phyloP scores from a whole-genome alignment of 129 eudicot genomes.

The Saussurea involucrata region DNA sequence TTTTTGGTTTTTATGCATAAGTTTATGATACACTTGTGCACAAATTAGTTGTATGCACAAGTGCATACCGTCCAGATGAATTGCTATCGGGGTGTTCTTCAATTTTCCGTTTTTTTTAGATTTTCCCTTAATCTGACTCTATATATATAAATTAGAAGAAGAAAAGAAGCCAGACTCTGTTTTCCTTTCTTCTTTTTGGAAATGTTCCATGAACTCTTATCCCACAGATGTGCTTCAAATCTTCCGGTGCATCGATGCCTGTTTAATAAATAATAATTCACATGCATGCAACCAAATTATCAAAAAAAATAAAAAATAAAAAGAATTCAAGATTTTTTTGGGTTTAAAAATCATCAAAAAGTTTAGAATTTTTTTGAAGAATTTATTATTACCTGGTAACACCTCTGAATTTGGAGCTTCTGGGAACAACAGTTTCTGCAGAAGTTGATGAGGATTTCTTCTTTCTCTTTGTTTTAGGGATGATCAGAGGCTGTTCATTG shows the following conservation, averaged over 20 bases:
- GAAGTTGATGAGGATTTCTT: conserved; percentile 26
- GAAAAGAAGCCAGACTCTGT: conserved; percentile 40
- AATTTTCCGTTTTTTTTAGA: too few relatives aligned
- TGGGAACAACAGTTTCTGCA: conserved; percentile 17
- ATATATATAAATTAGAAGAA: background rate
- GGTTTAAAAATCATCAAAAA: background rate
- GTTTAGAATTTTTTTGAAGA: background rate
- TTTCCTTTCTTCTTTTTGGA: conserved; percentile 59
- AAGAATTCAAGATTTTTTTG: background rate
- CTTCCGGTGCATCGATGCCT: conserved; percentile 77
- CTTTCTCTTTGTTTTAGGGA: conserved; percentile 5
- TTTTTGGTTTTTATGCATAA: too few relatives aligned
- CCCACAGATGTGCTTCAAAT: conserved; percentile 89
- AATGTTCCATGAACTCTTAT: conserved; percentile 49
- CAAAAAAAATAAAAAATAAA: background rate
- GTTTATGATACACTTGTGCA: too few relatives aligned
- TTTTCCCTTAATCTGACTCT: too few relatives aligned
- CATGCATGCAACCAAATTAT: conserved; percentile 25
- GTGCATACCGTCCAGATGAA: too few relatives aligned
- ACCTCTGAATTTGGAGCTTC: conserved; percentile 77
- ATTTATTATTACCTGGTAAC: conserved; percentile 51
- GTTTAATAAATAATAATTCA: conserved; percentile 20
- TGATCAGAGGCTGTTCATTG: conserved; percentile 12
- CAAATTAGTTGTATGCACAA: too few relatives aligned
- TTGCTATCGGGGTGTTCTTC: too few relatives aligned